phyloP scores from a whole-genome alignment of 2,329 filamentous ascomycete genomes.

The Cercospora brassicicola region DNA sequence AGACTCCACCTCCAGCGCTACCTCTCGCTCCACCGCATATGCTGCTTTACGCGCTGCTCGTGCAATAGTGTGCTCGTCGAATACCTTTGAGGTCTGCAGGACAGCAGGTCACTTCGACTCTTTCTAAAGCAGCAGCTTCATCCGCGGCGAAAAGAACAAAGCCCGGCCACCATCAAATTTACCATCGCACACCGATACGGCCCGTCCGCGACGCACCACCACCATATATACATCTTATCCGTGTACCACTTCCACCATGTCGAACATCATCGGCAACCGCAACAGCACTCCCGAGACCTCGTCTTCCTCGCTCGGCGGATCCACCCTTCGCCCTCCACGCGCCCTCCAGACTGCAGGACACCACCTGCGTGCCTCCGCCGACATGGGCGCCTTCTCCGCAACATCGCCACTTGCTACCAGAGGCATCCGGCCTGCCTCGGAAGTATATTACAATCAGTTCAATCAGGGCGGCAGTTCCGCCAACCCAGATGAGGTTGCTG shows the following conservation, averaged over 20 bases:
- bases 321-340: constrained; percentile 71
- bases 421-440: constrained; percentile 85
- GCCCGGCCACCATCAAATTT: not conserved
- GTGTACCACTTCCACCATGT: constrained; percentile 41
- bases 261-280: constrained; percentile 66
- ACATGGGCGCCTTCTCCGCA: constrained; percentile 78
- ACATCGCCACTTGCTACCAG: constrained; percentile 69
- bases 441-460: constrained; percentile 81
- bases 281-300: constrained; percentile 96
- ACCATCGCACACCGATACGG: constrained; percentile 16
- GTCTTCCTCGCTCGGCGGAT: constrained; percentile 70
- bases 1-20: not conserved
- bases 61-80: constrained; percentile 31
- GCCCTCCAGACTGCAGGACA: constrained; percentile 67
- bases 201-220: constrained; percentile 7
- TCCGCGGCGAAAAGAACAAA: constrained; percentile 2
- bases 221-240: constrained; percentile 9
- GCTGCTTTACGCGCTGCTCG: not conserved
- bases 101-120: constrained; percentile 68
- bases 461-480: constrained; percentile 67
- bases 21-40: not conserved
- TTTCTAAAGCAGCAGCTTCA: constrained; percentile 12
- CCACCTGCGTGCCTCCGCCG: constrained; percentile 89
- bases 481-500: constrained; percentile 78
- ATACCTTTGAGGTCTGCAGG: constrained; percentile 81